A percentile compares a stretch with the other conserved stretches of the same genome.
These are phyloP conservation scores for Pythium graminicola DNA, from an alignment of 352 stramenopile species.

Conservation along the genomic window DNA sequence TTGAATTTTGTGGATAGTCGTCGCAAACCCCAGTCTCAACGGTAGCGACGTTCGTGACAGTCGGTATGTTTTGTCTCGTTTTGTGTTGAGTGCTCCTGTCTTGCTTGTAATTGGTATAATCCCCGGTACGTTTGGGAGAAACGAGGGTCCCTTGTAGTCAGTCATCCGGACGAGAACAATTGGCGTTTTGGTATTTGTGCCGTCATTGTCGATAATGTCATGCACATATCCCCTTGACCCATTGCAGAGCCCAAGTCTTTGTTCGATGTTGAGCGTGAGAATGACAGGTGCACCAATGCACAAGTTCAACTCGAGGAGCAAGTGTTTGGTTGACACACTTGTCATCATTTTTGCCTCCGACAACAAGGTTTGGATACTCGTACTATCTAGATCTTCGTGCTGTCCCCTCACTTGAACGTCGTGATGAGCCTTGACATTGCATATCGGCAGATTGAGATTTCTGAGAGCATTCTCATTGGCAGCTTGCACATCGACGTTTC, in stretches of 20 bases:
- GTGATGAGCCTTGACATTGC: neutral
- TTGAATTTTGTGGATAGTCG: conserved; percentile 16
- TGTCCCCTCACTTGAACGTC: neutral
- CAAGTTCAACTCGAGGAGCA: neutral
- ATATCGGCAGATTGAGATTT: neutral
- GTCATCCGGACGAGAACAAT: neutral
- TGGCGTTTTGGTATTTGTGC: neutral
- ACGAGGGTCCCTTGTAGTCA: conserved; percentile 13
- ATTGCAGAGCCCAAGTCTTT: conserved; percentile 6
- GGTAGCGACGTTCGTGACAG: conserved; percentile 6
- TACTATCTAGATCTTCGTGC: conserved; percentile 24
- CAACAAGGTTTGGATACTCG: neutral
- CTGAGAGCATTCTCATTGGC: neutral
- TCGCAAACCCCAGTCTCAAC: conserved; percentile 5
- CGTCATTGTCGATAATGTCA: conserved; percentile 6
- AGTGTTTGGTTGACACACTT: neutral
- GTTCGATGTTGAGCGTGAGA: conserved; percentile 5
- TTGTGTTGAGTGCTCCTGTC: neutral
- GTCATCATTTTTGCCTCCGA: neutral
- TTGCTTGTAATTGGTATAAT: neutral
- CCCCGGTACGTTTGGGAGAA: neutral
- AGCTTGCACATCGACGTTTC: neutral
- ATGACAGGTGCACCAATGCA: neutral
- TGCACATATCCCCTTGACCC: neutral
- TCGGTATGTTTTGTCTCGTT: neutral